phyloP scores from a whole-genome alignment of 805 yeast genomes.

The Wickerhamiella siamensis region DNA sequence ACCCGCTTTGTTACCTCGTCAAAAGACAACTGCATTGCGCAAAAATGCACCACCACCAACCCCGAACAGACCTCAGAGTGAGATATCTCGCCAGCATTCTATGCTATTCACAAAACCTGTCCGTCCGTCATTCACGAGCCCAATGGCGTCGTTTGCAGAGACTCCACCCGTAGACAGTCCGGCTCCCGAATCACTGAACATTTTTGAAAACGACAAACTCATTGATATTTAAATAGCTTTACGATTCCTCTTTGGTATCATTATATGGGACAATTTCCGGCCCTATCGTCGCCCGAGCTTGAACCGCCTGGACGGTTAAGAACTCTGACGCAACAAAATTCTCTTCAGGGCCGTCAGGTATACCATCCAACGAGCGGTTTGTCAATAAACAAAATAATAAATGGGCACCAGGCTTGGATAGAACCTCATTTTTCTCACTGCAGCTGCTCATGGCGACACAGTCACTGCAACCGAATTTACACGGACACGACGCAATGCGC shows the following conservation, averaged over 20 bases:
- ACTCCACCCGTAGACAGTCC: neutral
- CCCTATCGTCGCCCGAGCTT: neutral
- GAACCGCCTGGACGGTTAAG: constrained; percentile 2
- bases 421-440: constrained; percentile 63
- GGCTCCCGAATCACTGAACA: neutral
- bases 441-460: constrained; percentile 81
- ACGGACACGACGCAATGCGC: constrained; percentile 48
- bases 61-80: neutral
- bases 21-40: neutral
- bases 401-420: constrained; percentile 76
- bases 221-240: constrained; percentile 13
- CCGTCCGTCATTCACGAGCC: neutral
- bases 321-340: constrained; percentile 11
- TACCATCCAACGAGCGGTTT: constrained; percentile 37
- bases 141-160: neutral
- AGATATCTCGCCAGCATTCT: neutral
- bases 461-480: constrained; percentile 54
- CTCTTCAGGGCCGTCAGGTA: constrained; percentile 26
- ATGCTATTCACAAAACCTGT: neutral
- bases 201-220: constrained; percentile 11
- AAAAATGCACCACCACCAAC: neutral
- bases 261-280: no score
- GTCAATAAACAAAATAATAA: constrained; percentile 50
- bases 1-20: constrained; percentile 17
- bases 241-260: neutral